Base-by-base conservation (phyloP, 257 asterid species). In the Penstemon barbatus region DNA sequence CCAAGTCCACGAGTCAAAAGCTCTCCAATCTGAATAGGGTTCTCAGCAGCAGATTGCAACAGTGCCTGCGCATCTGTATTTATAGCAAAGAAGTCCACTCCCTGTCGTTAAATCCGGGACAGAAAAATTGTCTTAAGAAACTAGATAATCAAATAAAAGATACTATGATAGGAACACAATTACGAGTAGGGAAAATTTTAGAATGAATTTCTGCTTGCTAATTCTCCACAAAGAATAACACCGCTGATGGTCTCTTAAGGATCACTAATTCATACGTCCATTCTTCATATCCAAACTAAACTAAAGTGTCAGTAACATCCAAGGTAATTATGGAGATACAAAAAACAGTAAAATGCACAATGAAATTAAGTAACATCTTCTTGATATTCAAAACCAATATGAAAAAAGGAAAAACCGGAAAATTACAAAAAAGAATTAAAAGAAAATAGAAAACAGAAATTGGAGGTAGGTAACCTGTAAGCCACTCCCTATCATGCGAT, bases 1-100 rank as follows among this genome's bases (percentile, higher is more conserved):
- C 99, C 99, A 65, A 94, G 97, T 77, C 98, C 99, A 76, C 98
- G 97, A 72, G 98, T 91, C 87, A 94, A 80, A 68, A 94, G 93
- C 80, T 94, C 99, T 69, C 99, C 99, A 76, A 91, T 94, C 74
- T 94, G 99, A 79, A 91, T 84, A 69, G 98, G 95, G 71, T 85
- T 74, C 77, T 85, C 84, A 5, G 98, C 97, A 71, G 97, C 87
- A 71, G 99, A 94, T 72, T 86, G 97, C 69, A 87, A 55, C 38
- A 94, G 86, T 60, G 99, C 97, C 68, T 94, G 99, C 75, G 96
- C 84, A 84, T 94, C 99, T 13, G 99, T 94, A 83, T 91, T 94
- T 75, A 94, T 63, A 68, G 99, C 96, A 70, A 86, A 91, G 77
- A 94, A 94, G 79, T 94, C 98, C 76, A 94, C 98, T 79, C 99